A percentile compares a stretch with the other conserved stretches of the same genome.
Evolutionary conservation across 768 basidiomycete species (phyloP).

Genomic region (Clitopilus passeckerianus): DNA sequence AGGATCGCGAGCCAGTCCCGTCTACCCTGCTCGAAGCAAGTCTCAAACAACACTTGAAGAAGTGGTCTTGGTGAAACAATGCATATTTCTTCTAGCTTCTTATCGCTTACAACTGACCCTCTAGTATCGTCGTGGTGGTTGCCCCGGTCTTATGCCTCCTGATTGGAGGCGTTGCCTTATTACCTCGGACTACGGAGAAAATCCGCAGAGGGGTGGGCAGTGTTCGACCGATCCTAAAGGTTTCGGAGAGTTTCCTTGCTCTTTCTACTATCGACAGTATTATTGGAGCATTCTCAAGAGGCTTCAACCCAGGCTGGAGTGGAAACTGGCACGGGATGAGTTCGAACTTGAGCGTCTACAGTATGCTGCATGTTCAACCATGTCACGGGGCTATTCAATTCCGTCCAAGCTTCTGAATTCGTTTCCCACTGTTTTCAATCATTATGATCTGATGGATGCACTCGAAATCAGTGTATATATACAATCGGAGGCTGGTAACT

Average conservation of each 20-base stretch:
- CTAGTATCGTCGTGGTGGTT: not conserved
- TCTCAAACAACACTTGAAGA: too few relatives aligned
- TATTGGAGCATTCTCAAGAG: not conserved
- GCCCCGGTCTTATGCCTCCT: not conserved
- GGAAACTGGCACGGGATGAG: too few relatives aligned
- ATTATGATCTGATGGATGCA: conserved; percentile 13
- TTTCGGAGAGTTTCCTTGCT: not conserved
- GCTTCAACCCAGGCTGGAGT: too few relatives aligned
- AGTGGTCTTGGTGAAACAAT: too few relatives aligned
- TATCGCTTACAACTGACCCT: not conserved
- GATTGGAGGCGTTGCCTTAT: not conserved
- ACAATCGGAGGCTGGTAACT: conserved; percentile 3
- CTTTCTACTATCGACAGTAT: too few relatives aligned
- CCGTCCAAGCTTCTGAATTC: not conserved
- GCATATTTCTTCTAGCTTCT: not conserved
- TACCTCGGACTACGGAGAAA: not conserved
- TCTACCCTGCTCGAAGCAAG: too few relatives aligned
- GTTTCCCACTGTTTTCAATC: conserved; percentile 3
- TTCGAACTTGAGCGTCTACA: not conserved
- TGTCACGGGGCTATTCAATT: conserved; percentile 9
- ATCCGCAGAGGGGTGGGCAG: not conserved
- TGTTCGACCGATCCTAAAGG: not conserved
- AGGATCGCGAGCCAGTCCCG: too few relatives aligned
- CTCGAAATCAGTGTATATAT: conserved; percentile 10
- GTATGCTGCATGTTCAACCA: not conserved